A percentile compares a stretch with the other conserved stretches of the same genome.
These are phyloP conservation scores for Oryza nivara DNA, from an alignment of 176 grass and related monocot genomes.

Conservation along the genomic window DNA sequence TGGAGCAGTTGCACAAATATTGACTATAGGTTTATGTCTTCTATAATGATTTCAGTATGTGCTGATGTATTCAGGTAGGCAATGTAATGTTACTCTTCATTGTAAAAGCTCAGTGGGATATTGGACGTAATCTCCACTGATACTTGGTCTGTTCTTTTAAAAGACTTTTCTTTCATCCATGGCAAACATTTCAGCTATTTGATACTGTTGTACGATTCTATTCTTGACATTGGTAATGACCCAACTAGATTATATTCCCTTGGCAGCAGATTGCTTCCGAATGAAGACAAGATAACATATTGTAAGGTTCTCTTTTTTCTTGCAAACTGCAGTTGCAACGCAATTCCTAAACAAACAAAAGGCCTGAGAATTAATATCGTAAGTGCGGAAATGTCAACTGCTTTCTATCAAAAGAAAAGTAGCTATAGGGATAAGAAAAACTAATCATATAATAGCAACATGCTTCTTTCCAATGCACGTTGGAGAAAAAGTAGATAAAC, in stretches of 20 bases:
- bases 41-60: conserved; percentile 32
- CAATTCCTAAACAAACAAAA: conserved; percentile 14
- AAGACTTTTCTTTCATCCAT: conserved; percentile 26
- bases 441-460: conserved; percentile 13
- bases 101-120: not conserved
- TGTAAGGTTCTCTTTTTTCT: not conserved
- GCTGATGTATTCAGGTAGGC: conserved; percentile 13
- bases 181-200: conserved; percentile 34
- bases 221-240: conserved; percentile 37
- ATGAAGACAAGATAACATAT: conserved; percentile 36
- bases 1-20: conserved; percentile 3
- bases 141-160: conserved; percentile 9
- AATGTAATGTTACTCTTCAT: not conserved
- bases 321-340: not conserved
- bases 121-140: conserved; percentile 28
- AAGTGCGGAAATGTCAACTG: conserved; percentile 16
- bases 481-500: not conserved
- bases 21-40: conserved; percentile 26
- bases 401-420: conserved; percentile 25
- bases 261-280: conserved; percentile 19
- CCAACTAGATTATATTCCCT: conserved; percentile 42
- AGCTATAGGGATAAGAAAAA: conserved; percentile 1
- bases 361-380: not conserved
- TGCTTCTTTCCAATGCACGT: conserved; percentile 9
- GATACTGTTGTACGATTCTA: conserved; percentile 44